These are phyloP conservation scores for Lipomyces lipofer DNA, from an alignment of 805 yeast genomes.

Conservation along the genomic window DNA sequence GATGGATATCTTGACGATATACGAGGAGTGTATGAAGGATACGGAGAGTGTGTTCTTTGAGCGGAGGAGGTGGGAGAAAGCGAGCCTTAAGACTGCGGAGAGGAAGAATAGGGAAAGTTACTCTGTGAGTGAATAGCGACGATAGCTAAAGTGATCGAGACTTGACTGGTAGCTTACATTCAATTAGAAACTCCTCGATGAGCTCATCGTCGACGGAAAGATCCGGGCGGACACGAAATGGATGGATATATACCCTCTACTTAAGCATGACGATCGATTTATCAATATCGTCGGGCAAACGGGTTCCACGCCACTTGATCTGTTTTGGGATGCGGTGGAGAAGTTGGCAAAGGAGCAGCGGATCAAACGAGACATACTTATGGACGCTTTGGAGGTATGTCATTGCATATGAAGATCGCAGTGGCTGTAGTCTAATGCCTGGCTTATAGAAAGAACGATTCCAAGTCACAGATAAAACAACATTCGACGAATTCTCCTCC, in stretches of 20 bases:
- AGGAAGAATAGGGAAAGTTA: slow-evolving; percentile 65
- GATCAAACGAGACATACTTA: slow-evolving; percentile 60
- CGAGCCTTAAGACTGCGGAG: slow-evolving; percentile 55
- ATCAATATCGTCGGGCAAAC: slow-evolving; percentile 65
- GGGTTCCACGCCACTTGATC: slow-evolving; percentile 76
- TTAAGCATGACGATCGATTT: slow-evolving; percentile 61
- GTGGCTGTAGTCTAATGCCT: too few relatives aligned
- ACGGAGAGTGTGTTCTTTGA: slow-evolving; percentile 38
- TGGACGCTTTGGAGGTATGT: slow-evolving; percentile 52
- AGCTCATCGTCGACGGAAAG: slow-evolving; percentile 38
- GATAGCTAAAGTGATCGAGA: too few relatives aligned
- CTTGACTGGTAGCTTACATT: too few relatives aligned
- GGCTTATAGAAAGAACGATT: slow-evolving; percentile 39
- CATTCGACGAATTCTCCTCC: slow-evolving; percentile 31
- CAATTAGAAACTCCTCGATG: slow-evolving; percentile 46
- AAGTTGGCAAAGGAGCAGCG: slow-evolving; percentile 57
- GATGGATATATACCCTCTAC: slow-evolving; percentile 51
- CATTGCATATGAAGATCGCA: too few relatives aligned
- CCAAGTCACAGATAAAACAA: slow-evolving; percentile 33
- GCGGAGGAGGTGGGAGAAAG: slow-evolving; percentile 37
- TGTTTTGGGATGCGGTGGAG: slow-evolving; percentile 73
- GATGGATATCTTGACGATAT: slow-evolving; percentile 60
- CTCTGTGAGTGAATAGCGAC: too few relatives aligned
- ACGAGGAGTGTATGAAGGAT: slow-evolving; percentile 43
- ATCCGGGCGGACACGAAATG: slow-evolving; percentile 59